phyloP scores from a whole-genome alignment of 2,329 filamentous ascomycete species.

The Monosporascus ibericus region DNA sequence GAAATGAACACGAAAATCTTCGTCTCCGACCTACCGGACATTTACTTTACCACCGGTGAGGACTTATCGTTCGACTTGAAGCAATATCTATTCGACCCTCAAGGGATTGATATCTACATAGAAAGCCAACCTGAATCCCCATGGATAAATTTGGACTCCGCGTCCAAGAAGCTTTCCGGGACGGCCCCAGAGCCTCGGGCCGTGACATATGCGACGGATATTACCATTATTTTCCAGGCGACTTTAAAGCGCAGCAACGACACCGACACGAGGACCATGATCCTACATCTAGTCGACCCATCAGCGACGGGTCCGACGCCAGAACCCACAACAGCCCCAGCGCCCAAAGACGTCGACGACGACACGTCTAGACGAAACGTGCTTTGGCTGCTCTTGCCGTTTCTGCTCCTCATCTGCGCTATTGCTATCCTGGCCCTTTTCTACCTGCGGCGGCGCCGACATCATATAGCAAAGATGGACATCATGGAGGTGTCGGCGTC shows the following conservation, averaged over 20 bases:
- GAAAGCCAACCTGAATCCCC: conserved; percentile 17
- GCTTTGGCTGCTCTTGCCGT: conserved; percentile 23
- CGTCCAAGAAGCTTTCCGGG: conserved; percentile 18
- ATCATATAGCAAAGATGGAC: conserved; percentile 10
- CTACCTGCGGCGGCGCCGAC: conserved; percentile 17
- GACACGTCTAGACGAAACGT: conserved; percentile 14
- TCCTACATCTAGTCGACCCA: conserved; percentile 12
- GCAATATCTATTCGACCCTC: conserved; percentile 18
- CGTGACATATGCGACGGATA: conserved; percentile 4
- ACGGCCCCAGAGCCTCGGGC: conserved; percentile 12
- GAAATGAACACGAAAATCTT: conserved; percentile 18
- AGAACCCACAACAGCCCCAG: conserved; percentile 5
- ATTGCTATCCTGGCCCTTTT: conserved; percentile 16
- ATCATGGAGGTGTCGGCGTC: conserved; percentile 22
- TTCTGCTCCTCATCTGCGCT: conserved; percentile 14
- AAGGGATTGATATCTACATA: conserved; percentile 18
- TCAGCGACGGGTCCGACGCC: conserved; percentile 1
- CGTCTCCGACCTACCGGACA: conserved; percentile 20
- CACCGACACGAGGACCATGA: conserved; percentile 17
- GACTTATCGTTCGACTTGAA: conserved; percentile 25
- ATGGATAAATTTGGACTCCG: conserved; percentile 26
- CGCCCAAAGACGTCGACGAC: conserved; percentile 3
- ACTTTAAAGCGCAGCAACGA: conserved; percentile 14
- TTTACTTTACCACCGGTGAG: conserved; percentile 21
- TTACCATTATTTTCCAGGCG: conserved; percentile 17